Evolutionary conservation across 768 basidiomycete species (phyloP), one percentile per base, ranked within the genome.

Genomic region (Pleurotus cornucopiae): DNA sequence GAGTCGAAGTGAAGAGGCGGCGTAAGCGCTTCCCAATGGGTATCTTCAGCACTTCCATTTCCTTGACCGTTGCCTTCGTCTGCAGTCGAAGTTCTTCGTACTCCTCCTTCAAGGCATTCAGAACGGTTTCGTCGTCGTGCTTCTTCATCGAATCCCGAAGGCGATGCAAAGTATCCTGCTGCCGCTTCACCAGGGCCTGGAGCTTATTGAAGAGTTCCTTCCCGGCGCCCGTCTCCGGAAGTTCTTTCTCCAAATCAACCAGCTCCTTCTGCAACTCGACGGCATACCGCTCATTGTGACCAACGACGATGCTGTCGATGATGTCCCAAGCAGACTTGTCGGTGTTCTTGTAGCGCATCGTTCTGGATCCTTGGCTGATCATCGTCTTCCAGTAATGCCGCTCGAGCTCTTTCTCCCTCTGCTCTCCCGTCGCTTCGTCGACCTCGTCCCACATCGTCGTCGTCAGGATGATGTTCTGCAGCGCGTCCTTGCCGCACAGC

Each of bases 331-430:
- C 61, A 14, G 61, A 58, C 6, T 39, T 9, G 1, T 38, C 49
- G 13, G 66, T 68, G 39, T 67, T 65, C 21, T 58, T 54, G 54
- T 75, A 73, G 16, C 76, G 72, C 6, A 68, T 60, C 34, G 77
- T 58, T n/a, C 51, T 53, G 2, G 77, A 76, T 12, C 75, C 75
- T 60, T 69, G 69, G 40, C 72, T 70, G 13, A 78, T 64, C 46
- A 73, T 74, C 26, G 70, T 64, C 57, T 75, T 74, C 71, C 78
- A 79, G 62, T 75, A 77, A 53, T 71, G 70, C 57, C 69, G 69
- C 25, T 64, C 62, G 11, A 80, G 70, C 60, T 78, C 73, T 2
- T 58, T 55, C 62, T 79, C 78, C n/a, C 77, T 70, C 6, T 61
- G 63, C 48, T 67, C 66, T n/a, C 73, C 76, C 37, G 69, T 26